Base-by-base conservation (phyloP, 306 rosid species). In the Amphicarpaea edgeworthii region DNA sequence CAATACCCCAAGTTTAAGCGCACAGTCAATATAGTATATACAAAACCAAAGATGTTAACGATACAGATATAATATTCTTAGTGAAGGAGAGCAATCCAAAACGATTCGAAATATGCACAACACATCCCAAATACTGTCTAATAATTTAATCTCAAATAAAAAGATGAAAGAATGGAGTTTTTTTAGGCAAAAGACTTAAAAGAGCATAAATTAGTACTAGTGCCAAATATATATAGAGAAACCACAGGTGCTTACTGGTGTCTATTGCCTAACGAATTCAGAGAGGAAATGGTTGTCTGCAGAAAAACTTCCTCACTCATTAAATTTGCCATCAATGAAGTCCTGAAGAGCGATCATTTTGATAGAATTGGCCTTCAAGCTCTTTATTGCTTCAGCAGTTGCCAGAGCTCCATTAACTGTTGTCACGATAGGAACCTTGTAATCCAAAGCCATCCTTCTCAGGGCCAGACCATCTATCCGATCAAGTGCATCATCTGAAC, bases 301-400 rank as follows among this genome's bases (percentile, higher is more conserved):
- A 89, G n/a, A 80, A 45, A 76, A 65, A 68, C 57, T 73, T 77
- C 30, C 57, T 55, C 47, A 89, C 20, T 79, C 69, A 57, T 80
- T 71, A 23, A 20, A 28, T 28, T 28, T n/a, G n/a, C 72, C 70
- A 61, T 70, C 70, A 34, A 86, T 69, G 84, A 88, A 93, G 83
- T 96, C 98, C 84, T 92, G 99, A 77, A 96, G 93, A 58, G 99
- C 96, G n/a, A 91, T 88, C 99, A 92, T 96, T 79, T 86, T 84
- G 67, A 91, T 49, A 23, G 91, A 30, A 40, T 85, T 82, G 78
- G 91, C 69, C 85, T 89, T 88, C 83, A 96, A 63, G 83, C 98
- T 93, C 73, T 65, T 89, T 76, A 93, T 90, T n/a, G 98, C 98
- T 70, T 93, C 97, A 5, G 97, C 93, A 63, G 97, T 90, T 60